These are phyloP conservation scores for Pythium brachiatum DNA, from an alignment of 352 stramenopile species.

Conservation along the genomic window DNA sequence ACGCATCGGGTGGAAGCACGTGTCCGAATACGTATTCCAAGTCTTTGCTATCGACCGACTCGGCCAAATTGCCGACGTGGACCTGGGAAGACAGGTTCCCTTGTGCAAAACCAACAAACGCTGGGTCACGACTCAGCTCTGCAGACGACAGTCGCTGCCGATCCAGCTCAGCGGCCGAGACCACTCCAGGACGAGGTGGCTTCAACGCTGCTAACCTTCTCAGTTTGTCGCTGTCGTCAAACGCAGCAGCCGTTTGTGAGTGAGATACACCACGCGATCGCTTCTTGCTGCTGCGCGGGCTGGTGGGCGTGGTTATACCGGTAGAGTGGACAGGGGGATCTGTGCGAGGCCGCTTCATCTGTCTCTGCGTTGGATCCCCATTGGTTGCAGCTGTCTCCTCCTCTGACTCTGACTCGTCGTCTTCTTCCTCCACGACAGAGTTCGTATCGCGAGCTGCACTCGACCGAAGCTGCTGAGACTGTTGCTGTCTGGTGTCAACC, in stretches of 20 bases:
- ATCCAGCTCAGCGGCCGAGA: slow-evolving; percentile 55
- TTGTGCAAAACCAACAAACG: slow-evolving; percentile 37
- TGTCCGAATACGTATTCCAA: slow-evolving; percentile 57
- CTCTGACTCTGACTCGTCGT: background rate
- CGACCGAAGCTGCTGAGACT: background rate
- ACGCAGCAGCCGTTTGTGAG: background rate
- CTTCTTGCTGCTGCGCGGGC: background rate
- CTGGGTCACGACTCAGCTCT: slow-evolving; percentile 35
- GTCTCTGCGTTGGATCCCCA: background rate
- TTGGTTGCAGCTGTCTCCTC: background rate
- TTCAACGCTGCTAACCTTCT: background rate
- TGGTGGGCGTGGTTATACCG: background rate
- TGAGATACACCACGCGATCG: background rate
- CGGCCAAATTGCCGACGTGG: slow-evolving; percentile 43
- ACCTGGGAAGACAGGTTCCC: slow-evolving; percentile 32
- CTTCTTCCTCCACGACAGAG: slow-evolving; percentile 13
- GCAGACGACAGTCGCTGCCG: slow-evolving; percentile 29
- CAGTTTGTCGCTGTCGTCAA: background rate
- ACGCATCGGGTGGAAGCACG: slow-evolving; percentile 35
- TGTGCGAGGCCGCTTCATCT: background rate
- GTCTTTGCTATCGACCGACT: slow-evolving; percentile 46
- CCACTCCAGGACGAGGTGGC: slow-evolving; percentile 44
- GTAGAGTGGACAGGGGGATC: no score
- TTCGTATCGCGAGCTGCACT: background rate
- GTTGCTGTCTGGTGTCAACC: background rate